phyloP scores from a whole-genome alignment of 1,284 basidiomycete species.

The Ustilago lituana region DNA sequence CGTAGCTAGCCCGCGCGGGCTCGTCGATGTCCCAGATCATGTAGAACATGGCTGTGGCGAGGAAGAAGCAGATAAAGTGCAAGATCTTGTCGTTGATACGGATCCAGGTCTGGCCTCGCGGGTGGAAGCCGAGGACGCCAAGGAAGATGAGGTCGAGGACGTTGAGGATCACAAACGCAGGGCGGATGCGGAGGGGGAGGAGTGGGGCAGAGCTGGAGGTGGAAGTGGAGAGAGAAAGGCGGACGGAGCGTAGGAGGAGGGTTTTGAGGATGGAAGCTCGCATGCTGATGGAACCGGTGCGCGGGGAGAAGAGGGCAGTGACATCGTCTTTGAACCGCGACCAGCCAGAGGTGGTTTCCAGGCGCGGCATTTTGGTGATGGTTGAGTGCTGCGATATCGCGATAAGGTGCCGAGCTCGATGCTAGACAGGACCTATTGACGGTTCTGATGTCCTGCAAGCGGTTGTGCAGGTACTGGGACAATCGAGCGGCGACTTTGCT shows the following conservation, averaged over 20 bases:
- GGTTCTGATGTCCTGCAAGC: no score
- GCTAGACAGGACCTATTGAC: no score
- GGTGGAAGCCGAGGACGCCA: constrained; percentile 64
- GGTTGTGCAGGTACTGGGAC: no score
- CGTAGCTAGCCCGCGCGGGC: constrained; percentile 74
- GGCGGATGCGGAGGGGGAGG: constrained; percentile 57
- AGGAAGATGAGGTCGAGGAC: constrained; percentile 52
- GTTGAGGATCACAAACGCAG: constrained; percentile 53
- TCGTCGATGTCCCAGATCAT: constrained; percentile 88
- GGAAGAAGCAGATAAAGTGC: constrained; percentile 81
- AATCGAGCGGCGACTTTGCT: no score
- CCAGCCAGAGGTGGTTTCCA: constrained; percentile 44
- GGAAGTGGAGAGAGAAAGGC: constrained; percentile 12
- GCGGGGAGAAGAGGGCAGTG: constrained; percentile 9
- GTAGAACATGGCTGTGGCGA: constrained; percentile 84
- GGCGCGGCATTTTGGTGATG: constrained; percentile 33
- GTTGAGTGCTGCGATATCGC: no score
- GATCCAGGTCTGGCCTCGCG: constrained; percentile 66
- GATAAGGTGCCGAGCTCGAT: no score
- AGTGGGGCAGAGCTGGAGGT: constrained; percentile 5
- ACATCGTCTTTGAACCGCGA: constrained; percentile 22
- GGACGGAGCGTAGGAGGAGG: constrained; percentile 43
- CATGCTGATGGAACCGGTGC: constrained; percentile 10
- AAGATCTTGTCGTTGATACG: constrained; percentile 84
- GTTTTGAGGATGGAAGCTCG: constrained; percentile 32